Evolutionary conservation across 805 yeast species (phyloP), one percentile per base, ranked within the genome.

Genomic region (Candida wancherniae): DNA sequence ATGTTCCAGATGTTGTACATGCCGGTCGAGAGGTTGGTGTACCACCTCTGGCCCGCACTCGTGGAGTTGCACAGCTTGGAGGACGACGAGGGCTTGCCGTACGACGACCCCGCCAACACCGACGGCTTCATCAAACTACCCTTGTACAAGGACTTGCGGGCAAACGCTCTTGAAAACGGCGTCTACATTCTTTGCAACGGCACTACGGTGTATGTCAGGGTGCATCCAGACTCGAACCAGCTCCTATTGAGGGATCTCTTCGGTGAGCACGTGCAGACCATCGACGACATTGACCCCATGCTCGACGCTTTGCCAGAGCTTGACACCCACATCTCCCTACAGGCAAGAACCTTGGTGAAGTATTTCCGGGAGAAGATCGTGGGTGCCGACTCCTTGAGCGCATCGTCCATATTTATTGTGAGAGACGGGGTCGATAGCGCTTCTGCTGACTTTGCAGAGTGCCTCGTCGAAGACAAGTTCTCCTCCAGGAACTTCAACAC

Each of bases 111-210:
- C 24, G 61, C 63, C 5, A 73, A 71, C 41, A 57, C 58, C 26
- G 57, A 63, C 46, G 43, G 71, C 51, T 32, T 55, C 38, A 72
- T 75, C 52, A 56, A 46, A n/a, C 47, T 69, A 42, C 94, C 81
- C 3, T 58, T 40, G 41, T 70, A 59, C 44, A 57, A 62, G 19
- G 71, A 69, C 20, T 73, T 73, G 40, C 49, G 63, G 10, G 33
- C 60, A 25, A 48, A 55, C 23, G 48, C 73, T 32, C 60, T 76
- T 37, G 64, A 71, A 31, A 85, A 86, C 24, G 94, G 95, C 6
- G 87, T 84, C 6, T 86, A 83, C 55, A 51, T 92, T 27, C 57
- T 82, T 13, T 87, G 83, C 61, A 75, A 84, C 47, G 90, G 94
- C 12, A 63, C 61, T 14, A 48, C 58, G 9, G 63, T 78, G 3